Conservation (phyloP, 78 protist genomes). For the Pigoraptor vietnamica region DNA sequence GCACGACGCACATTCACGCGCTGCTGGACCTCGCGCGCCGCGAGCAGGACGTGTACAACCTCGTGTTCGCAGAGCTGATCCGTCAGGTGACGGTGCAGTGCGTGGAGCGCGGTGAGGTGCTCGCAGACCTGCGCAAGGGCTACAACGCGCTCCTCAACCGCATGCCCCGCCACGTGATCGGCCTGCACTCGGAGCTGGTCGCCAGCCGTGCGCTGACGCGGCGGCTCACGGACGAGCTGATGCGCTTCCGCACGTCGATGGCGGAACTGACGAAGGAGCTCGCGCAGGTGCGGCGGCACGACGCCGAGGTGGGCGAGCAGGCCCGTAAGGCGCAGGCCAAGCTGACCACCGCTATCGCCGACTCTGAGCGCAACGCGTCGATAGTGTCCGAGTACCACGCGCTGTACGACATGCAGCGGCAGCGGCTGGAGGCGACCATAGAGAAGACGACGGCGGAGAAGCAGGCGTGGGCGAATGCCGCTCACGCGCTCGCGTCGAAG, state of each 20-base stretch:
- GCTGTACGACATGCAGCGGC: background rate
- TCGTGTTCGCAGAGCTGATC: background rate
- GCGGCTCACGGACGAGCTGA: background rate
- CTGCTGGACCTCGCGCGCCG: background rate
- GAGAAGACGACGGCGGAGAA: background rate
- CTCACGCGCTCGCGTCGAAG: background rate
- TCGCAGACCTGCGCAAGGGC: background rate
- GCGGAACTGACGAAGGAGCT: background rate
- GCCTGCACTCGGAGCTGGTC: background rate
- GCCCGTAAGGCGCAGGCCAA: background rate
- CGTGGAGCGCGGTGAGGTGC: background rate
- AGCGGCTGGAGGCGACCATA: background rate
- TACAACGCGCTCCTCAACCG: background rate
- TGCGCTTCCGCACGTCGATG: background rate
- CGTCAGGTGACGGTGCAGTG: background rate
- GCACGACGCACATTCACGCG: background rate
- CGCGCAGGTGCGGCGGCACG: background rate
- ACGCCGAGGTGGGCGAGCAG: background rate
- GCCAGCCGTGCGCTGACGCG: background rate
- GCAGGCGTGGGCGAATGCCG: background rate
- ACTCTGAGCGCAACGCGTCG: background rate
- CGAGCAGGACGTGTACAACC: background rate
- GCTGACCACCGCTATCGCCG: background rate
- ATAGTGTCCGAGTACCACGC: background rate
- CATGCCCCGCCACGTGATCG: background rate